Evolutionary conservation across 1,139 yeast genomes (phyloP), one percentile per base, ranked within the genome.

Genomic region (Kodamaea sp.): DNA sequence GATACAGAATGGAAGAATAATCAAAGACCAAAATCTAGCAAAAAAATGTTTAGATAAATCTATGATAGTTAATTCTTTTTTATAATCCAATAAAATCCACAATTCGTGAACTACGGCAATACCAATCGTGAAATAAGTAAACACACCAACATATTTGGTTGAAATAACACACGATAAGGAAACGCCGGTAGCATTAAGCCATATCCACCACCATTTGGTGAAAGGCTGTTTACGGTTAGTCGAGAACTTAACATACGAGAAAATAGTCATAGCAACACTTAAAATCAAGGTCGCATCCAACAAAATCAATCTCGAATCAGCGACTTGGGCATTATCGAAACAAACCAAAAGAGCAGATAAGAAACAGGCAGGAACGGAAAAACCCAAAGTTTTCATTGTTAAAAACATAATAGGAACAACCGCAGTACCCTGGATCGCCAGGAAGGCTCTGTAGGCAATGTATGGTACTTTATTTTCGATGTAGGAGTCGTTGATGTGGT

Each of bases 111-210:
- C 51, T 5, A 92, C 97, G 10, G 95, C 96, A 43, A 76, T 62
- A 27, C 99, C 98, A 50, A 92, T 76, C 41, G 95, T 83, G 40
- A 82, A 72, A 60, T 83, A 92, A 1, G 97, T 89, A 68, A 92
- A 84, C 5, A 85, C 84, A 58, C 99, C 99, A 27, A 92, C 96
- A 58, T 92, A 94, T 61, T 92, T 92, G 39, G 97, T 90, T 32
- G 95, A 82, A 45, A 92, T 90, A 31, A 89, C 97, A 59, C 90
- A 83, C 0, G 97, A 86, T 45, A 92, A 74, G 1, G 94, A 75
- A 6, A 88, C 67, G 26, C 99, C 99, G 7, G 97, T 89, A 31
- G 78, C 62, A 31, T 73, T 60, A 32, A 92, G 73, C 98, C 98
- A 94, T 33, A 65, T 63, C 84, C 95, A 92, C 98, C 99, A 92